These are phyloP conservation scores for Aspergillus campestris DNA, from an alignment of 495 filamentous ascomycete species.

Conservation along the genomic window DNA sequence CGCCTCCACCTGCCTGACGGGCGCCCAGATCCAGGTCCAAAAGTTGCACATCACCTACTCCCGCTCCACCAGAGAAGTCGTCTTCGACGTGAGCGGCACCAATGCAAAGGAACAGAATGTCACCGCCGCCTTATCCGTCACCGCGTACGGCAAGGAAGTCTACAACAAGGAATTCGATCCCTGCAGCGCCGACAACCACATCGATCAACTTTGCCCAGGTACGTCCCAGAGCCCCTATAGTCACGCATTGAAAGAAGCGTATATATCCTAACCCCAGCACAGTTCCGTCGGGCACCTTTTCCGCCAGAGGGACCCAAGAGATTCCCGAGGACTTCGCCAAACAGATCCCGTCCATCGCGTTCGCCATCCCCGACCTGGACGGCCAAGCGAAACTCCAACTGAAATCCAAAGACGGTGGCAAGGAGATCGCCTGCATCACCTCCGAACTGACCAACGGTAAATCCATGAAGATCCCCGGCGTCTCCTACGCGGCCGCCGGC, in stretches of 20 bases:
- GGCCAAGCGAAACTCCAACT: constrained; percentile 76
- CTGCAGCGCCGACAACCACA: constrained; percentile 55
- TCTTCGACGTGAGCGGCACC: constrained; percentile 77
- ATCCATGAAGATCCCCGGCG: constrained; percentile 60
- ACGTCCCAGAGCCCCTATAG: constrained; percentile 20
- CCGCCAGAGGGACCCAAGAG: constrained; percentile 56
- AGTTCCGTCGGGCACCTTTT: constrained; percentile 66
- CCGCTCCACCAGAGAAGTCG: constrained; percentile 57
- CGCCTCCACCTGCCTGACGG: constrained; percentile 64
- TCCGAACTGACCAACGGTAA: constrained; percentile 83
- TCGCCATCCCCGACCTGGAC: constrained; percentile 83
- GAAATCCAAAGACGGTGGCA: constrained; percentile 47
- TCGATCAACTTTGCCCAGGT: constrained; percentile 77
- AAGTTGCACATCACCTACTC: constrained; percentile 73
- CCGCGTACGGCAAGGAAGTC: constrained; percentile 77
- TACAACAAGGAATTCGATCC: constrained; percentile 79
- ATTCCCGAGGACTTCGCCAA: constrained; percentile 63
- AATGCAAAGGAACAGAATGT: constrained; percentile 72
- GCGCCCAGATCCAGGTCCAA: constrained; percentile 61
- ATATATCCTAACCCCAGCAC: not conserved
- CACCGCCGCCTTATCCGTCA: constrained; percentile 66
- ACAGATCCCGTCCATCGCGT: constrained; percentile 83
- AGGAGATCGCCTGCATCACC: constrained; percentile 72
- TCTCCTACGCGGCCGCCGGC: constrained; percentile 77
- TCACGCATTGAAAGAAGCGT: too few relatives aligned